These are phyloP conservation scores for Carallia pectinifolia DNA, from an alignment of 345 rosid species.

Conservation along the genomic window DNA sequence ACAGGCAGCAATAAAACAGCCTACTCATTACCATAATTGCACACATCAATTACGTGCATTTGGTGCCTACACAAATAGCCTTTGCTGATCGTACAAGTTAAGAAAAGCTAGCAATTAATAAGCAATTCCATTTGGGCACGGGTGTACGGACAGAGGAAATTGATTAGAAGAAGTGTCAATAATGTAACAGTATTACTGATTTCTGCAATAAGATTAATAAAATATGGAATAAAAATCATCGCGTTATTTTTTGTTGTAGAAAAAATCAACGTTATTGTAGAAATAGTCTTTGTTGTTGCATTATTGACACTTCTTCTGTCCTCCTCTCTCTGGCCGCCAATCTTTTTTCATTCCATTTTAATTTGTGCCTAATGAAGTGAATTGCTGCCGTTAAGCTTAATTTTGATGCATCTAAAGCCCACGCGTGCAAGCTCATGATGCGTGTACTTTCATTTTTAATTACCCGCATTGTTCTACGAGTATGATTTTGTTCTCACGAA, in stretches of 20 bases:
- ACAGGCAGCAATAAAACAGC: background rate
- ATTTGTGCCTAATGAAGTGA: background rate
- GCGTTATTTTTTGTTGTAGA: too few relatives aligned
- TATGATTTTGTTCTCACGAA: conserved; percentile 21
- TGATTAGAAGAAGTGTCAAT: too few relatives aligned
- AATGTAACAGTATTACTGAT: too few relatives aligned
- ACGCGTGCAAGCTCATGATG: conserved; percentile 7
- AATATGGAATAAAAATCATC: too few relatives aligned
- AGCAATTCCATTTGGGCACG: background rate
- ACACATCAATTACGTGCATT: background rate
- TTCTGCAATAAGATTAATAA: too few relatives aligned
- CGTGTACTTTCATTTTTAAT: conserved; percentile 6
- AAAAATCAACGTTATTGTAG: too few relatives aligned
- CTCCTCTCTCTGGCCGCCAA: too few relatives aligned
- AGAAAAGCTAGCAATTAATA: conserved; percentile 1
- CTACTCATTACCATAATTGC: conserved; percentile 27
- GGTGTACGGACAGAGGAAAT: too few relatives aligned
- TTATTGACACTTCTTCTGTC: too few relatives aligned
- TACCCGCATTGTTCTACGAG: conserved; percentile 9
- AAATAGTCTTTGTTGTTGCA: too few relatives aligned
- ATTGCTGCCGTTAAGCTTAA: background rate
- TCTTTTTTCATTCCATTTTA: background rate
- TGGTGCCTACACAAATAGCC: background rate
- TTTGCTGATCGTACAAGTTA: conserved; percentile 48
- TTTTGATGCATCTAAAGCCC: conserved; percentile 4